These are phyloP conservation scores for Xerocomus nothofagi DNA, from an alignment of 1,284 basidiomycete genomes.

Conservation along the genomic window DNA sequence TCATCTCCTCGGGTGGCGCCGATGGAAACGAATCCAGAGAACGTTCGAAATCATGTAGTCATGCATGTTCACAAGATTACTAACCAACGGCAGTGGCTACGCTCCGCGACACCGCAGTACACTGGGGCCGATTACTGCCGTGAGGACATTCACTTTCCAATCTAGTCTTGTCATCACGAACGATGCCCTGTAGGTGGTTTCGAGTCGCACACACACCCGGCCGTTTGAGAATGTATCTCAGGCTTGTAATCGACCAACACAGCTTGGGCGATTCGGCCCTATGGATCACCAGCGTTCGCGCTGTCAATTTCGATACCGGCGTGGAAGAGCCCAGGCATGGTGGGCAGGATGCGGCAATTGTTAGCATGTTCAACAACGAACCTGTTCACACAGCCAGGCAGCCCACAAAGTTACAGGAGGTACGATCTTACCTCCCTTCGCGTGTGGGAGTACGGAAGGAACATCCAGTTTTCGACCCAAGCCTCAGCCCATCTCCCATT, in stretches of 20 bases:
- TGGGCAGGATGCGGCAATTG: neutral
- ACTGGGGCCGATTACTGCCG: constrained; percentile 1
- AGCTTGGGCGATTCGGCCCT: neutral
- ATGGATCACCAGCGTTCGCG: neutral
- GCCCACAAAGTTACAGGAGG: too few relatives aligned
- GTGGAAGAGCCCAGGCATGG: neutral
- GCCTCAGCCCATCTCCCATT: neutral
- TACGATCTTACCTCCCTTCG: neutral
- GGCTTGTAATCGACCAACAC: constrained; percentile 4
- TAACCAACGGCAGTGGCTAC: constrained; percentile 2
- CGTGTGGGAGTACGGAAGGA: neutral
- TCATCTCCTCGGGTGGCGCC: neutral
- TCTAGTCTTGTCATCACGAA: constrained; percentile 10
- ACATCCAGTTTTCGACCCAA: neutral
- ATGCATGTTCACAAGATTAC: constrained; percentile 15
- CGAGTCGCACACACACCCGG: neutral
- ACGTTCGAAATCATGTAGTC: neutral
- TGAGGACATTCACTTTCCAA: constrained; percentile 4
- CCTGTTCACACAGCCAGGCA: too few relatives aligned
- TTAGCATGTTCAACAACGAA: neutral
- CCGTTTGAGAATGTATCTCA: constrained; percentile 2
- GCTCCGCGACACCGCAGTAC: constrained; percentile 10
- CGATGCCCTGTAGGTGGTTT: neutral
- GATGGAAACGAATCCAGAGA: neutral
- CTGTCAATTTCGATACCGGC: constrained; percentile 6